Base-by-base conservation (phyloP, 192 early-diverging fungal genomes). In the Backusella circina region DNA sequence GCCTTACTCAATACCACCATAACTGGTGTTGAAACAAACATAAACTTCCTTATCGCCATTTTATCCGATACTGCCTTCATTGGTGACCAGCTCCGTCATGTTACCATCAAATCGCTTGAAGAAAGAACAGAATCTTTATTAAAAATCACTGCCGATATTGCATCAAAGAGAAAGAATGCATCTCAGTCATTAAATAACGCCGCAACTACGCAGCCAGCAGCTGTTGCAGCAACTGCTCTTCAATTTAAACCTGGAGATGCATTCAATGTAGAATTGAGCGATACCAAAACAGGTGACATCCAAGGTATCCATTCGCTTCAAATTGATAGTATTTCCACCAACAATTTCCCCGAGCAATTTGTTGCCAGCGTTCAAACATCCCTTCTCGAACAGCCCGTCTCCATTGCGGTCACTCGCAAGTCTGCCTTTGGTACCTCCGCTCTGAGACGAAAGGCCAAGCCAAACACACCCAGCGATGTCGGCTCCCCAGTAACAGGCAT, bases 11-110 rank as follows among this genome's bases (percentile, higher is more conserved):
- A 67, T 21, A 82, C 57, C 0, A 16, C 74, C 15, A 87, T 98
- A 32, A 91, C 89, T 1, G 97, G 97, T 8, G 86, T 93, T 36
- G 86, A 93, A 76, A 99, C 97, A 15, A 99, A 99, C 86, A 92
- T 96, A 61, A 90, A 91, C 36, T 97, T 99, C 77, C 86, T 99
- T 66, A 87, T 90, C 67, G 82, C 86, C 8, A 83, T 99, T n/a
- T 83, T 91, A 7, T 67, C 87, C 12, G 91, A 95, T 78, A 90
- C 87, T 3, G 87, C 90, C 12, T 97, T 97, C 75, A 84, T 93
- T 72, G 84, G 80, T 30, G 94, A 74, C 21, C 41, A 67, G 5
- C 61, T 75, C 5, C 57, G 86, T 33, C 87, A 96, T 68, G 90
- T 97, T 23, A 93, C 95, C 75, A 97, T 94, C 12, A 91, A 93